These are phyloP conservation scores for Hypoxylon sp. DNA, from an alignment of 2,329 filamentous ascomycete species.

Conservation along the genomic window DNA sequence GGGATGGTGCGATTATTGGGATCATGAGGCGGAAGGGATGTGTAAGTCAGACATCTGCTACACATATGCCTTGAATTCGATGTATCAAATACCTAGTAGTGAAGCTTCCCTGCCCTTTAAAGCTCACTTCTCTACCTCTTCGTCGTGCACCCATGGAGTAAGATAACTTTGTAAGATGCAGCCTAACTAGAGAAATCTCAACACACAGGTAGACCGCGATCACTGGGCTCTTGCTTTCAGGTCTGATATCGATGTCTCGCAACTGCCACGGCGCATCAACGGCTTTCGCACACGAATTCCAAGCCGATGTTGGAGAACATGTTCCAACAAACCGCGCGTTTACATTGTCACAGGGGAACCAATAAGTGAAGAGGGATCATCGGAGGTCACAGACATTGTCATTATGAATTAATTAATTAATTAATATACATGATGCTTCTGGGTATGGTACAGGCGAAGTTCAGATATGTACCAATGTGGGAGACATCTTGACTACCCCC, in stretches of 20 bases:
- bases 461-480: too few relatives aligned
- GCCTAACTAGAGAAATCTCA: too few relatives aligned
- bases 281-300: conserved; percentile 24
- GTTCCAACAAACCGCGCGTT: not conserved
- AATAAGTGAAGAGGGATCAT: not conserved
- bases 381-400: not conserved
- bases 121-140: too few relatives aligned
- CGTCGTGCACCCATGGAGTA: too few relatives aligned
- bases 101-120: too few relatives aligned
- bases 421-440: too few relatives aligned
- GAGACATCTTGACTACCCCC: too few relatives aligned
- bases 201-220: conserved; percentile 14
- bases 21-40: conserved; percentile 30
- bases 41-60: too few relatives aligned
- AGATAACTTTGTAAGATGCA: too few relatives aligned
- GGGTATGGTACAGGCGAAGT: too few relatives aligned
- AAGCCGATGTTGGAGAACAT: conserved; percentile 11
- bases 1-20: conserved; percentile 31
- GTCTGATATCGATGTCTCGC: conserved; percentile 23
- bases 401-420: not conserved
- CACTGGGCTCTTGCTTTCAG: conserved; percentile 38
- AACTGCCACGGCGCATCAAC: conserved; percentile 19
- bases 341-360: conserved; percentile 1
- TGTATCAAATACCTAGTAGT: too few relatives aligned
- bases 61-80: too few relatives aligned